Base-by-base conservation (phyloP, 2,329 filamentous ascomycete species). In the Orbilia ellipsospora region DNA sequence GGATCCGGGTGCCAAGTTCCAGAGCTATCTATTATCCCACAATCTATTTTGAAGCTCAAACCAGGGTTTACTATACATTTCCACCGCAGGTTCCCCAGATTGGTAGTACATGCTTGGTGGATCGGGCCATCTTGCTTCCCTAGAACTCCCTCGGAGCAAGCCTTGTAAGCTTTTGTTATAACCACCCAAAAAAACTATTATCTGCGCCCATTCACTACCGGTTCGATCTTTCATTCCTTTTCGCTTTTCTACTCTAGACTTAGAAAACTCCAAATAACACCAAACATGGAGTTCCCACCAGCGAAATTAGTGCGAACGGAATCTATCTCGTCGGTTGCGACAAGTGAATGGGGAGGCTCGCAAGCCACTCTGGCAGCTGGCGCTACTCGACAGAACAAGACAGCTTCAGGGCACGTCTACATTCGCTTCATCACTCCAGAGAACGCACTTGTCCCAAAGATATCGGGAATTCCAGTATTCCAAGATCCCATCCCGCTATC, bases 361-460 rank as follows among this genome's bases (percentile, higher is more conserved):
- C 72, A 75, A 36, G 72, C 64, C 10, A 75, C 72, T 54, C 60
- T 69, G 15, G 52, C 64, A 40, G 40, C 64, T 16, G 64, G 64
- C 28, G 59, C 72, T n/a, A 56, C 59, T 51, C 28, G 72, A 26
- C 51, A 65, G 12, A 75, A 64, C 23, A 65, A 52, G n/a, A 56
- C 28, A 0, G n/a, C 72, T n/a, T 66, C 73, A 2, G 66, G 66
- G 1, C 16, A 48, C 15, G 61, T 77, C 20, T 70, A 67, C 31
- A 63, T 77, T 18, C 66, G 73, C n/a, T 77, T 77, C 56, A 77
- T 77, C 45, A 77, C 73, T 6, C 65, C 73, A 18, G 66, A 65
- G 12, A 57, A 57, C 44, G 73, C 73, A 6, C 66, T 77, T 12
- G 73, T 20, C 2, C 60, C 52, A 10, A 77, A 72, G 42, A 15